These are phyloP conservation scores for Astrephomene gubernaculifera DNA, from an alignment of 139 green algal genomes.

Conservation along the genomic window DNA sequence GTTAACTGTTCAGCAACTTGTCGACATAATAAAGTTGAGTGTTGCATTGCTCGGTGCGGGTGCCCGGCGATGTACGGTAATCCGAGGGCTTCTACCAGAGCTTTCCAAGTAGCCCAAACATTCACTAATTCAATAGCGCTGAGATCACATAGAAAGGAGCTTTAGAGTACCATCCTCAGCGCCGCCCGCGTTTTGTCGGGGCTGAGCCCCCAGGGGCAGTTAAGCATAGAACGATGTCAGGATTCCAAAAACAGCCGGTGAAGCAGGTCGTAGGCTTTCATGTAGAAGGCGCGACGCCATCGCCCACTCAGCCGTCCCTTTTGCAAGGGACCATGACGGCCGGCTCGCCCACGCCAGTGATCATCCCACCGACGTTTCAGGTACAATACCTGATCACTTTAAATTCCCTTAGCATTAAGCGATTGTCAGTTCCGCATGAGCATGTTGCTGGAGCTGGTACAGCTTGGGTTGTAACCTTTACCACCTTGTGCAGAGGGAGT, in stretches of 20 bases:
- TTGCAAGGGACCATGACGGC: constrained; percentile 49
- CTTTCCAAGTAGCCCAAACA: too few relatives aligned
- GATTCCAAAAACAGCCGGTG: constrained; percentile 14
- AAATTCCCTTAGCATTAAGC: too few relatives aligned
- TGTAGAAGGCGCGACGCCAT: constrained; percentile 79
- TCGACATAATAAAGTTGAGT: too few relatives aligned
- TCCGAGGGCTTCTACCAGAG: too few relatives aligned
- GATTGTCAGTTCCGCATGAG: too few relatives aligned
- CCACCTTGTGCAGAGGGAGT: constrained; percentile 31
- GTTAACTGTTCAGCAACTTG: too few relatives aligned
- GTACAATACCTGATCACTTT: constrained; percentile 54
- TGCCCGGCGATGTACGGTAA: too few relatives aligned
- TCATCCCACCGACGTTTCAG: constrained; percentile 87
- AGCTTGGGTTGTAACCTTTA: too few relatives aligned
- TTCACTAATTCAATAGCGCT: too few relatives aligned
- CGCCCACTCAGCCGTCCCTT: constrained; percentile 58
- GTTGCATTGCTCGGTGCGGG: too few relatives aligned
- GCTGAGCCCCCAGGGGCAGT: not conserved
- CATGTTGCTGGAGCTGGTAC: too few relatives aligned
- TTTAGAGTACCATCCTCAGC: too few relatives aligned
- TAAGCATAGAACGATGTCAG: not conserved
- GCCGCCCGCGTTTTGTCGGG: not conserved
- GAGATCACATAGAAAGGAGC: not conserved
- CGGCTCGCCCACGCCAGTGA: constrained; percentile 80
- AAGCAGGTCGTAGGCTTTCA: constrained; percentile 83